Evolutionary conservation across 2,329 filamentous ascomycete genomes (phyloP).

Genomic region (Corynespora cassiicola): DNA sequence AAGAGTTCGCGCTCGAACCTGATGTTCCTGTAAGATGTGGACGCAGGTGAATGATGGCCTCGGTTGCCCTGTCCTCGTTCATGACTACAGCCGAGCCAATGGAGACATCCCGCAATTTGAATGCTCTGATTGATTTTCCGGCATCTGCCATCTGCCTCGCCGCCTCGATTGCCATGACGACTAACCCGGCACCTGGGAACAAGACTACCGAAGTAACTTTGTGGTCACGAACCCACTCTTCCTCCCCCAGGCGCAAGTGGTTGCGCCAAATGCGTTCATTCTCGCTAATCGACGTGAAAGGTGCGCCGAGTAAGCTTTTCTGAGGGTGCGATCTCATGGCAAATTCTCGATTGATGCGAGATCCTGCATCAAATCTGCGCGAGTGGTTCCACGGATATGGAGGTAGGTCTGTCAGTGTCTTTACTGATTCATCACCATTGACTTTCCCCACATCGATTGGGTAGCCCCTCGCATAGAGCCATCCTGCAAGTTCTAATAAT

Average conservation of each 20-base stretch:
- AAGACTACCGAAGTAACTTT: conserved; percentile 36
- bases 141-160: conserved; percentile 1
- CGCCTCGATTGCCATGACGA: conserved; percentile 46
- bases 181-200: conserved; percentile 53
- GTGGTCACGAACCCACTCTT: conserved; percentile 22
- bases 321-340: too few species aligned
- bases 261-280: conserved; percentile 12
- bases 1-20: background rate
- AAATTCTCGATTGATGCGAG: too few species aligned
- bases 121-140: too few species aligned
- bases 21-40: too few species aligned
- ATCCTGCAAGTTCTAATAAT: too few species aligned
- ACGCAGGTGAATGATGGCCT: conserved; percentile 14
- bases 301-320: too few species aligned
- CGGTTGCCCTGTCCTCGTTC: background rate
- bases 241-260: conserved; percentile 9
- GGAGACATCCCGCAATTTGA: conserved; percentile 4
- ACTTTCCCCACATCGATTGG: conserved; percentile 19
- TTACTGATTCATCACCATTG: conserved; percentile 9
- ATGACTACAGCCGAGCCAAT: conserved; percentile 14
- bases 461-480: too few species aligned
- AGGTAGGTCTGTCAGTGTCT: conserved; percentile 24
- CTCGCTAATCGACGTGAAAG: background rate
- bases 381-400: conserved; percentile 36
- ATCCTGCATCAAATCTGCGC: too few species aligned